Evolutionary conservation across 1,139 yeast genomes (phyloP).

Genomic region (Debaryomyces udenii): DNA sequence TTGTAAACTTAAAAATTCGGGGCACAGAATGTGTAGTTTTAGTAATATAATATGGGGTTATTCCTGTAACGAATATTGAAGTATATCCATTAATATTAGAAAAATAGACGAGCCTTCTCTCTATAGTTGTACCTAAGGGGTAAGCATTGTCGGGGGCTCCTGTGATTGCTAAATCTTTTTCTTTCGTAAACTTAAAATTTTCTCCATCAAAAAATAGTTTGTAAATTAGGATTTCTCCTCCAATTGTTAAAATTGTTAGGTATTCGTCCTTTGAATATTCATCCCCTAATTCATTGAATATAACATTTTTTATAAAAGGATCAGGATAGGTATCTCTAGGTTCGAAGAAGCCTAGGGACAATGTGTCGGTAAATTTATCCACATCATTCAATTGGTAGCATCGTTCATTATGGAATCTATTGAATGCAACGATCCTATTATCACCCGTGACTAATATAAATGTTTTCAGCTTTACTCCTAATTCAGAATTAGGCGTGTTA

Average conservation of each 20-base stretch:
- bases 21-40: slow-evolving; percentile 69
- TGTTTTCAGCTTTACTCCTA: slow-evolving; percentile 47
- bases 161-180: slow-evolving; percentile 51
- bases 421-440: slow-evolving; percentile 68
- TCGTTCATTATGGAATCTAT: slow-evolving; percentile 63
- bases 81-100: slow-evolving; percentile 60
- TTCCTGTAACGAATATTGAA: slow-evolving; percentile 74
- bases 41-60: slow-evolving; percentile 67
- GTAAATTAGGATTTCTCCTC: slow-evolving; percentile 77
- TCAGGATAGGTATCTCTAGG: slow-evolving; percentile 66
- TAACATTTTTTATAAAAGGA: slow-evolving; percentile 73
- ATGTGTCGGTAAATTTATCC: slow-evolving; percentile 56
- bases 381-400: slow-evolving; percentile 67
- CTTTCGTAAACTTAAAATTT: slow-evolving; percentile 51
- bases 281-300: slow-evolving; percentile 70
- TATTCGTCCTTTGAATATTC: slow-evolving; percentile 54
- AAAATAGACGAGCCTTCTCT: slow-evolving; percentile 66
- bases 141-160: slow-evolving; percentile 83
- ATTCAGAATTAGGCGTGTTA: slow-evolving; percentile 16
- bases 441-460: slow-evolving; percentile 77
- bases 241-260: slow-evolving; percentile 70
- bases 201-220: slow-evolving; percentile 58
- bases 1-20: slow-evolving; percentile 67
- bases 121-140: slow-evolving; percentile 67
- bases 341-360: slow-evolving; percentile 59